Evolutionary conservation across 2,329 filamentous ascomycete genomes (phyloP).

Genomic region (Colletotrichum coccodes): DNA sequence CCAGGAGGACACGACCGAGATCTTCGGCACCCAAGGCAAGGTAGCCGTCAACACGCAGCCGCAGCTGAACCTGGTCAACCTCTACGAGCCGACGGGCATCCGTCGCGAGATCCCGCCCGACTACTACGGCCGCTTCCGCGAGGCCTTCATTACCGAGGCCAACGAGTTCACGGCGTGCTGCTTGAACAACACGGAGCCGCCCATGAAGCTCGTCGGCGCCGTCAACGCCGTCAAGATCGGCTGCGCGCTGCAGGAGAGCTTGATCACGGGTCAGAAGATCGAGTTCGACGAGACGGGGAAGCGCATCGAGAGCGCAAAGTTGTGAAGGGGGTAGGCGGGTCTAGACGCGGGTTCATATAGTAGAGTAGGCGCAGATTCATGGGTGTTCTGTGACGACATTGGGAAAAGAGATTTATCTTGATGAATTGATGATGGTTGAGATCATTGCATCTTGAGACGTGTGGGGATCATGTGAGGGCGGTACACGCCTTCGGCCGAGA

Average conservation of each 20-base stretch:
- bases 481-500: neutral
- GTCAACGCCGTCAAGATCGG: slow-evolving; percentile 71
- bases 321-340: slow-evolving; percentile 39
- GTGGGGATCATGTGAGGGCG: neutral
- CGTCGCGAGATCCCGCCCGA: slow-evolving; percentile 67
- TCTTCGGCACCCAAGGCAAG: slow-evolving; percentile 75
- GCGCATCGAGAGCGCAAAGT: slow-evolving; percentile 50
- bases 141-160: slow-evolving; percentile 70
- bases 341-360: neutral
- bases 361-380: neutral
- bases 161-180: slow-evolving; percentile 71
- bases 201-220: slow-evolving; percentile 66
- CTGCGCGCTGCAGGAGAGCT: slow-evolving; percentile 65
- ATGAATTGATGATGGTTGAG: slow-evolving; percentile 5
- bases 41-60: slow-evolving; percentile 70
- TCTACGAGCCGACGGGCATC: slow-evolving; percentile 63
- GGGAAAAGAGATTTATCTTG: neutral
- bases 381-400: neutral
- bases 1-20: slow-evolving; percentile 74
- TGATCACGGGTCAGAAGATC: slow-evolving; percentile 66
- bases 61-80: slow-evolving; percentile 62
- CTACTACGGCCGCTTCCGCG: slow-evolving; percentile 71
- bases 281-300: slow-evolving; percentile 65
- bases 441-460: neutral
- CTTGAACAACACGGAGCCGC: slow-evolving; percentile 64